Conservation (phyloP, 2,329 filamentous ascomycete species). For the Microsporum ferrugineum region DNA sequence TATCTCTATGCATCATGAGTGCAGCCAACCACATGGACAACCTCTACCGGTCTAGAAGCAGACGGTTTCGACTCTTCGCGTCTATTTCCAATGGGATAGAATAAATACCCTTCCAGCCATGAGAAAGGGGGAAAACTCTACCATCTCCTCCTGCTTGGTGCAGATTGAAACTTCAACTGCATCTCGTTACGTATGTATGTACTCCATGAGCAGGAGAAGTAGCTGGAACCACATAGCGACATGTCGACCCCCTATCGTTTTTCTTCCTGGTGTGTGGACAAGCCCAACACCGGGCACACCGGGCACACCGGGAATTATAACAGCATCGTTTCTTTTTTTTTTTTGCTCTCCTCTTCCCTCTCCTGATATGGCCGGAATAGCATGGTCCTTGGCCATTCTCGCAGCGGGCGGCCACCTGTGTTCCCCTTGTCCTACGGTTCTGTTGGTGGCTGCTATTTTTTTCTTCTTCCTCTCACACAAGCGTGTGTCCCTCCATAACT, state of each 20-base stretch:
- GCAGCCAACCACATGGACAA: neutral
- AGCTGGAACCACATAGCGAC: conserved; percentile 4
- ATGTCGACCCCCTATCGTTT: neutral
- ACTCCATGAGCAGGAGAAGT: neutral
- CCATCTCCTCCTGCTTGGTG: neutral
- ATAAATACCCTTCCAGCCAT: neutral
- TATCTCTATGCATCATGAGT: neutral
- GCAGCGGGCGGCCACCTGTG: neutral
- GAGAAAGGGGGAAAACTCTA: neutral
- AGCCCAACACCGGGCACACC: neutral
- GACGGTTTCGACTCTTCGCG: neutral
- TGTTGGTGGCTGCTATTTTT: neutral
- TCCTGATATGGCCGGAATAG: neutral
- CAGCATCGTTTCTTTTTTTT: neutral
- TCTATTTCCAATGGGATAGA: neutral
- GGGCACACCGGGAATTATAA: conserved; percentile 1
- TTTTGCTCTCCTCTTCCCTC: neutral
- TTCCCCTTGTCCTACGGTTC: neutral
- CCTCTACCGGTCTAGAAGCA: neutral
- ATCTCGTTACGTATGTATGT: neutral
- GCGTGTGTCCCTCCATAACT: neutral
- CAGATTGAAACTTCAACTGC: neutral
- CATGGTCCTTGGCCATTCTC: neutral
- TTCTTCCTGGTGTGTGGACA: neutral
- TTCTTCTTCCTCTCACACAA: neutral